These are phyloP conservation scores for Hirsutella rhossiliensis DNA, from an alignment of 2,329 filamentous ascomycete genomes.

Conservation along the genomic window DNA sequence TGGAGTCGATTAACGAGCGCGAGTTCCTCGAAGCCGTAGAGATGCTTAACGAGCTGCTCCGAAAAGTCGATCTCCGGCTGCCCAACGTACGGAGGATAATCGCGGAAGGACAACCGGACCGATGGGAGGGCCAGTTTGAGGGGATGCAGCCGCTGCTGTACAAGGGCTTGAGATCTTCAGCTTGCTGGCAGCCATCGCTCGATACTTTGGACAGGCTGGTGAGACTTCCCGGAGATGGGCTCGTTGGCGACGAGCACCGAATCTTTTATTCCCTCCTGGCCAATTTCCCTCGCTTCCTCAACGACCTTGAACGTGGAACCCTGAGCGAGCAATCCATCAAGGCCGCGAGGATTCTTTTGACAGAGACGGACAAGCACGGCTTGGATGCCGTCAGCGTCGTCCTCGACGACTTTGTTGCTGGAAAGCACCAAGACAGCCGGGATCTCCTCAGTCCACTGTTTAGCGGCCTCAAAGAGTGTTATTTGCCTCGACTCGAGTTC, in stretches of 20 bases:
- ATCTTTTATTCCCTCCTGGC: slow-evolving; percentile 79
- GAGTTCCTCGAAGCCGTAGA: slow-evolving; percentile 86
- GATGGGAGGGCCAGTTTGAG: slow-evolving; percentile 83
- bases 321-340: slow-evolving; percentile 44
- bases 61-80: slow-evolving; percentile 70
- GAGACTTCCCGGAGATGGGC: slow-evolving; percentile 61
- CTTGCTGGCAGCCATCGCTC: slow-evolving; percentile 68
- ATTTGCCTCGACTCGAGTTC: slow-evolving; percentile 74
- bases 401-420: slow-evolving; percentile 57
- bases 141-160: slow-evolving; percentile 78
- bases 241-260: slow-evolving; percentile 73
- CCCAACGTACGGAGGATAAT: slow-evolving; percentile 57
- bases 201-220: slow-evolving; percentile 68
- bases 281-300: slow-evolving; percentile 79
- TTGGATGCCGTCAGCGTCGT: slow-evolving; percentile 55
- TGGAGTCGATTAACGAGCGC: slow-evolving; percentile 92
- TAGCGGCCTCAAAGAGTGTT: slow-evolving; percentile 61
- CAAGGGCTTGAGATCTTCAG: slow-evolving; percentile 81
- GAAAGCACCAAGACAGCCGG: slow-evolving; percentile 52
- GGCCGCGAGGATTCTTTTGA: slow-evolving; percentile 57
- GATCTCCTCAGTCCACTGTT: slow-evolving; percentile 71
- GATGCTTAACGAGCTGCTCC: slow-evolving; percentile 80
- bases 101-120: slow-evolving; percentile 64
- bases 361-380: slow-evolving; percentile 62
- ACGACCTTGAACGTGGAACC: slow-evolving; percentile 57